Base-by-base conservation (phyloP, 176 grass and related monocot genomes). In the Oryza longistaminata region DNA sequence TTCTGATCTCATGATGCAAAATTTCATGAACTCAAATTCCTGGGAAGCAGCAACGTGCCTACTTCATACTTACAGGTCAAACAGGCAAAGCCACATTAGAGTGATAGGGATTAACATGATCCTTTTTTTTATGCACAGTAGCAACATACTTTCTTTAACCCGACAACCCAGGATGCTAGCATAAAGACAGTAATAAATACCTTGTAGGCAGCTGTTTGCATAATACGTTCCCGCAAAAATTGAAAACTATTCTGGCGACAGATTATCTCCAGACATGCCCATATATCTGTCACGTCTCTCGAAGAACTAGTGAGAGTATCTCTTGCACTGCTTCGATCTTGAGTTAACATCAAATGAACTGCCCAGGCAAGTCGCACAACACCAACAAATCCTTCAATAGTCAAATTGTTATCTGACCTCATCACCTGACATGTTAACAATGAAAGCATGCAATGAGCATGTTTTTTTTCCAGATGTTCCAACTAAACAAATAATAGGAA, bases 341-440 rank as follows among this genome's bases (percentile, higher is more conserved):
- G 93, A 90, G 87, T 90, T 90, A 95, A 88, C 88, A 95, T 95
- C 85, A 98, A 91, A 92, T 93, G 85, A 78, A 95, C 89, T 37
- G 80, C 73, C 96, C 96, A 98, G 34, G 89, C 93, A 90, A 98
- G 88, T 75, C 93, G 86, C 73, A 95, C 93, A 79, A 82, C 71
- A 87, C 92, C 85, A 88, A 89, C 74, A 82, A 95, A 98, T 39
- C 85, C 91, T 74, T 98, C 93, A 64, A 93, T 77, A 48, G 81
- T 90, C 24, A 15, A 60, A 88, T 89, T 90, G 17, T 88, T 95
- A 85, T 86, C 53, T 82, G 88, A 81, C 76, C 77, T 91, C 93
- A 86, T 95, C 68, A 93, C 89, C 96, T 95, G 81, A 70, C 27
- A 65, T 88, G 34, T 62, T 55, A 74, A 79, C 73, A 82, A 80